Conservation (phyloP, 352 stramenopile species). For the Pythium aphanidermatum region DNA sequence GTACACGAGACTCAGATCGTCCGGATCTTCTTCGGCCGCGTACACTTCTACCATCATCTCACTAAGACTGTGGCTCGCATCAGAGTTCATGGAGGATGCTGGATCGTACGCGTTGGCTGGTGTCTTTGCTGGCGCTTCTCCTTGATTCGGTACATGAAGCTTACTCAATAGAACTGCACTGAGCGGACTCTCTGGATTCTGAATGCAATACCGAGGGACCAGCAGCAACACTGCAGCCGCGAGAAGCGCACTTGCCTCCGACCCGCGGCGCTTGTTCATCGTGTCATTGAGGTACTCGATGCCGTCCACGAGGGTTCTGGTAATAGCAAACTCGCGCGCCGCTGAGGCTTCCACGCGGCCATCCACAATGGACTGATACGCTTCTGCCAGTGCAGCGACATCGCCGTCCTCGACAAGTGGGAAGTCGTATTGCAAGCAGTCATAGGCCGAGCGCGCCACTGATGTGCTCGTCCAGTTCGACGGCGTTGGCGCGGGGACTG, state of each 20-base stretch:
- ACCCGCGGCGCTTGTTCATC: constrained; percentile 14
- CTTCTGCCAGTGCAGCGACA: constrained; percentile 32
- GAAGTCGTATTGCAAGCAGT: constrained; percentile 54
- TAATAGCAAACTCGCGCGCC: constrained; percentile 22
- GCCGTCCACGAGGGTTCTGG: constrained; percentile 32
- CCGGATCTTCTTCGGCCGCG: constrained; percentile 45
- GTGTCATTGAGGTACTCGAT: constrained; percentile 42
- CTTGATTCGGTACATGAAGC: constrained; percentile 1
- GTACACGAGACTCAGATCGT: constrained; percentile 58
- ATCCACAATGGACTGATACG: constrained; percentile 29
- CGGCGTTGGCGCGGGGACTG: too few relatives aligned
- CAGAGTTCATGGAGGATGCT: not conserved
- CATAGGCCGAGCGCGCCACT: constrained; percentile 27
- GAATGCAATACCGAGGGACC: constrained; percentile 27
- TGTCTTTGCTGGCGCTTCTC: not conserved
- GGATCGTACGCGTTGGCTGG: too few relatives aligned
- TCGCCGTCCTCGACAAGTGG: constrained; percentile 30
- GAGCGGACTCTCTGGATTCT: constrained; percentile 12
- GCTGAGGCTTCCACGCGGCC: not conserved
- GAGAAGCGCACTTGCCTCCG: constrained; percentile 33
- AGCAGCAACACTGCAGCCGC: constrained; percentile 40
- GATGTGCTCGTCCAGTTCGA: too few relatives aligned
- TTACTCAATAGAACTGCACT: constrained; percentile 23
- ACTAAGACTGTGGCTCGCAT: not conserved
- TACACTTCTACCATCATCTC: constrained; percentile 29